Base-by-base conservation (phyloP, 1,139 yeast genomes). In the Pichia sp. region DNA sequence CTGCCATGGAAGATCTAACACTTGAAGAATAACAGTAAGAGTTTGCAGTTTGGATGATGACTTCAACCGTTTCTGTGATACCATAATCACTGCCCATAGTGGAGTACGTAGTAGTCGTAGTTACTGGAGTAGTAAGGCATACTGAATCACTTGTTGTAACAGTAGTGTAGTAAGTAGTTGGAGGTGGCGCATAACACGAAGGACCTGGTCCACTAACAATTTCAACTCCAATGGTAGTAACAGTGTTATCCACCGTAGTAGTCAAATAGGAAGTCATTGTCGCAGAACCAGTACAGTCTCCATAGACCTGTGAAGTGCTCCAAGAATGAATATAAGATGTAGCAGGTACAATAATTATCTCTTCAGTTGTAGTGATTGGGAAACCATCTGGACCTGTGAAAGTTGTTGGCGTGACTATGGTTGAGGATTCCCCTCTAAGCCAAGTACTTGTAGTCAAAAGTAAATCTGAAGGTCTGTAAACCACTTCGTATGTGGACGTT, bases 311-410 rank as follows among this genome's bases (percentile, higher is more conserved):
- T 36, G 40, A 6, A 4, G 56, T 53, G 2, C 42, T 20, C 56
- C 56, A 53, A 17, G 56, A 51, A 24, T 27, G 33, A n/a, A 53
- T 38, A 9, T 48, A 17, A 20, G 44, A 20, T 10, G 43, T 46
- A 16, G 17, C 52, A n/a, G 58, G 57, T 17, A 49, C 47, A 41
- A 51, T 44, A 30, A 56, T 55, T 30, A 54, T 20, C 14, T 54
- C 41, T 20, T 54, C 54, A 10, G 57, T 41, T 2, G 51, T 41
- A 8, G 58, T 56, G 12, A 49, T 29, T 24, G 51, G 51, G 1
- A 10, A n/a, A 43, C 52, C 57, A 30, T 43, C 48, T 20, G 9
- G 34, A 2, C 34, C 34, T 31, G 34, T 9, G 12, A 31, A 31
- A 9, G 34, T 31, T 8, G 5, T 4, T 31, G 34, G 34, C 9